phyloP scores from a whole-genome alignment of 1,284 basidiomycete species.

The Tilletia setariae region DNA sequence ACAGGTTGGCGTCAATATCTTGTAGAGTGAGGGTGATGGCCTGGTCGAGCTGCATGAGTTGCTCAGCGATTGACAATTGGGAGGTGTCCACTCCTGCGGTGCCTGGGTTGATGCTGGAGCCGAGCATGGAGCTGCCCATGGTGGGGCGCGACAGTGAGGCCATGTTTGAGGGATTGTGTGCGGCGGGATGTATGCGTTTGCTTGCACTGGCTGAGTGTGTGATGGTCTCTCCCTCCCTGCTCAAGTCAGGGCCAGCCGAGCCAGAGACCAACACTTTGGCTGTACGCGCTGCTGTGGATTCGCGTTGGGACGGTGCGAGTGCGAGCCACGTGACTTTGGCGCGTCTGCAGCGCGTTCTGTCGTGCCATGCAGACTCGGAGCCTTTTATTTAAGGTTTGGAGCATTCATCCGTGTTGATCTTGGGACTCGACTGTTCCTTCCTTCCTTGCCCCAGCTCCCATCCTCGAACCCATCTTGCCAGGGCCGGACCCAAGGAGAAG shows the following conservation, averaged over 20 bases:
- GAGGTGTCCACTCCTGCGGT: neutral
- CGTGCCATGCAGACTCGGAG: neutral
- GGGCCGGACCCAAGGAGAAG: too few relatives aligned
- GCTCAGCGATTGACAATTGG: constrained; percentile 64
- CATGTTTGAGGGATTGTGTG: neutral
- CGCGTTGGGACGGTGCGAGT: neutral
- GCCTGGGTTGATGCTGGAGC: neutral
- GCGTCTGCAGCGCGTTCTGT: constrained; percentile 9
- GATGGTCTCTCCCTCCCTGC: too few relatives aligned
- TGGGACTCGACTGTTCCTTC: too few relatives aligned
- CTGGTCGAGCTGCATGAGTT: constrained; percentile 92
- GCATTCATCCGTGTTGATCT: too few relatives aligned
- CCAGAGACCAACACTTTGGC: too few relatives aligned
- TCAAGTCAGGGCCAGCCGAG: too few relatives aligned
- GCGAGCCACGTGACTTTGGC: neutral
- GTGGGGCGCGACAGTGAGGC: constrained; percentile 2
- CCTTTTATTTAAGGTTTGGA: neutral
- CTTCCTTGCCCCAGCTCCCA: too few relatives aligned
- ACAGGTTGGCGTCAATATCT: constrained; percentile 91
- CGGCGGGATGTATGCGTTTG: neutral
- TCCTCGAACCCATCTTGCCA: too few relatives aligned
- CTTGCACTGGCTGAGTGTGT: neutral
- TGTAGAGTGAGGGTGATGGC: constrained; percentile 75
- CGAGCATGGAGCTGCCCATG: neutral
- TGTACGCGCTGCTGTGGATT: too few relatives aligned